A percentile compares a stretch with the other conserved stretches of the same genome.
phyloP scores from a whole-genome alignment of 768 basidiomycete species.

The Asterophora lycoperdoides region DNA sequence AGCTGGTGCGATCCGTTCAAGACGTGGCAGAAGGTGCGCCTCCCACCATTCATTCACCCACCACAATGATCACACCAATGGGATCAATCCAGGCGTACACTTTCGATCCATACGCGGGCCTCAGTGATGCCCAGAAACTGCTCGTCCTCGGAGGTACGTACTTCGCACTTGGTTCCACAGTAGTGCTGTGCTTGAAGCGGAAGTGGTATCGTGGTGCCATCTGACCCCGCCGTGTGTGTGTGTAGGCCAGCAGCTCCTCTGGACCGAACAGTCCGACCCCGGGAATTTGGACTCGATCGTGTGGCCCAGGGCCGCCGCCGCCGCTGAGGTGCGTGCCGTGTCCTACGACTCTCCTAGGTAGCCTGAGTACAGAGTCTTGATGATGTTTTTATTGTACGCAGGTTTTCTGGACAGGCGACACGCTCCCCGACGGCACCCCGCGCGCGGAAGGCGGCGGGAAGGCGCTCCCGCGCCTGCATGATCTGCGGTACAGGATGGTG shows the following conservation, averaged over 20 bases:
- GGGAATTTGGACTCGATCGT: conserved; percentile 62
- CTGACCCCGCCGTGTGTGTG: too few relatives aligned
- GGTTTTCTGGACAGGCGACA: conserved; percentile 69
- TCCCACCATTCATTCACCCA: background rate
- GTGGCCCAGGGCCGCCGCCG: conserved; percentile 71
- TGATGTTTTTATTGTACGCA: conserved; percentile 12
- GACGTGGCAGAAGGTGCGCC: conserved; percentile 64
- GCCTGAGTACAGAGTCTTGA: too few relatives aligned
- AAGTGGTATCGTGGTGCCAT: background rate
- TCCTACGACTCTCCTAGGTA: too few relatives aligned
- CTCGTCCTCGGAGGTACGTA: conserved; percentile 68
- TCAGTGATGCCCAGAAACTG: conserved; percentile 40
- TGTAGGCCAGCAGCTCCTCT: conserved; percentile 60
- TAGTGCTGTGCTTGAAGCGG: background rate
- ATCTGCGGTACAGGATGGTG: conserved; percentile 45
- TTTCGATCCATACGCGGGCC: conserved; percentile 64
- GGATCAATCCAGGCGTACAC: conserved; percentile 52
- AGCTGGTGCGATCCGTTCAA: conserved; percentile 81
- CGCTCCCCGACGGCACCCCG: conserved; percentile 30
- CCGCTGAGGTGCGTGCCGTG: conserved; percentile 57
- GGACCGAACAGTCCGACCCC: conserved; percentile 72
- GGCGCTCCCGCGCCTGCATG: conserved; percentile 42
- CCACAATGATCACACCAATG: background rate
- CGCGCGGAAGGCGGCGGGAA: conserved; percentile 30
- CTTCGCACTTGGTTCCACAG: too few relatives aligned